phyloP scores from a whole-genome alignment of 2,329 filamentous ascomycete genomes.

The Diaporthe sp. region DNA sequence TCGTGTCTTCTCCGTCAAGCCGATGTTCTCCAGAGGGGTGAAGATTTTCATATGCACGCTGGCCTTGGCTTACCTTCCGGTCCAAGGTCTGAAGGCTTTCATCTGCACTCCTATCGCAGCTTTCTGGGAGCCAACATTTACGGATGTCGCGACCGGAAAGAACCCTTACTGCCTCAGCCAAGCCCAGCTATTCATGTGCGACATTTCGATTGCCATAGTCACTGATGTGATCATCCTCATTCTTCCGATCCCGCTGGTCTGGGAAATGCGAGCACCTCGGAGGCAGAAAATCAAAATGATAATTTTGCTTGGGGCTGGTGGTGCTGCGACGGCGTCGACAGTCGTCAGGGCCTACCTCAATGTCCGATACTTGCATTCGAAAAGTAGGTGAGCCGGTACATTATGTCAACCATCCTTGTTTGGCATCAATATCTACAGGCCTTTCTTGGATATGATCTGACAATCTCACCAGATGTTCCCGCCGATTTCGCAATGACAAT shows the following conservation, averaged over 20 bases:
- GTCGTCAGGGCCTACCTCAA: constrained; percentile 42
- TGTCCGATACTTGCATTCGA: constrained; percentile 39
- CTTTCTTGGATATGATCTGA: not conserved
- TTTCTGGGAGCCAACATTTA: constrained; percentile 30
- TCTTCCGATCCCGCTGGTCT: constrained; percentile 47
- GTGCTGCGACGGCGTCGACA: constrained; percentile 42
- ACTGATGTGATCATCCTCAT: constrained; percentile 48
- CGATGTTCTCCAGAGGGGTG: constrained; percentile 39
- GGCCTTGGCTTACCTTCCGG: constrained; percentile 13
- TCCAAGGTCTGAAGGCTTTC: constrained; percentile 19
- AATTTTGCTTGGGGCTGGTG: constrained; percentile 44
- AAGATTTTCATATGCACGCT: constrained; percentile 43
- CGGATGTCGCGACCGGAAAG: constrained; percentile 16
- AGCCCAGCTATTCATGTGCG: constrained; percentile 45
- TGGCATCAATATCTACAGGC: not conserved
- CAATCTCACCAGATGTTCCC: not conserved
- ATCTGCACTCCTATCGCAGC: constrained; percentile 14
- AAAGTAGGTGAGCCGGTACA: constrained; percentile 21
- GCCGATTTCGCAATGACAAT: not conserved
- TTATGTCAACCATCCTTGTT: not conserved
- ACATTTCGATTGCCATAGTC: constrained; percentile 46
- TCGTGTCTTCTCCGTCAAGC: constrained; percentile 38
- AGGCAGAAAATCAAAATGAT: constrained; percentile 47
- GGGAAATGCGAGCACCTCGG: constrained; percentile 42
- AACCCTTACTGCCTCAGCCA: constrained; percentile 44